These are phyloP conservation scores for Metarhizium humberi DNA, from an alignment of 2,329 filamentous ascomycete genomes.

Conservation along the genomic window DNA sequence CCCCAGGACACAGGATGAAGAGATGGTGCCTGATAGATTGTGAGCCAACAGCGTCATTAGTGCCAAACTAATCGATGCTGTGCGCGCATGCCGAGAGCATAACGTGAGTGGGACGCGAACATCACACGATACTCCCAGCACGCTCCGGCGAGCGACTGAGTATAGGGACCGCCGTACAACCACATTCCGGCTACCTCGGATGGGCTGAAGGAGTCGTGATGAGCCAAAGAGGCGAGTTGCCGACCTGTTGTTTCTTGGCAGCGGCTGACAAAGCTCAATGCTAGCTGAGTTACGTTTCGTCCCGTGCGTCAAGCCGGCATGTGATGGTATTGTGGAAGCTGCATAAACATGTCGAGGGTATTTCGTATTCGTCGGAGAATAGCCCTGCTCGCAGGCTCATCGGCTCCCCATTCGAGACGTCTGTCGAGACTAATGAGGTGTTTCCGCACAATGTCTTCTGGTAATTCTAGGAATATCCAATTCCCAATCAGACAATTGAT, in stretches of 20 bases:
- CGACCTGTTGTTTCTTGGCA: neutral
- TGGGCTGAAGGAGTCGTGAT: no score
- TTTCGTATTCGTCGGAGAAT: slow-evolving; percentile 14
- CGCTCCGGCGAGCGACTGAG: no score
- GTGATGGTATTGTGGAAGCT: slow-evolving; percentile 6
- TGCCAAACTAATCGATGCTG: no score
- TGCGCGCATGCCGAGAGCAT: no score
- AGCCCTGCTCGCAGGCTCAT: slow-evolving; percentile 13
- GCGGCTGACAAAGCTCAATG: neutral
- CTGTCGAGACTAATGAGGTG: slow-evolving; percentile 16
- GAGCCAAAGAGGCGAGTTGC: no score
- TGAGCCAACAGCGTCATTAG: no score
- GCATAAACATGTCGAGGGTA: slow-evolving; percentile 5
- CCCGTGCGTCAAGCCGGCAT: neutral
- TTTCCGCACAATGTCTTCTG: slow-evolving; percentile 18
- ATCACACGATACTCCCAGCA: no score
- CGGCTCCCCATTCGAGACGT: slow-evolving; percentile 21
- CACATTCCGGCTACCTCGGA: neutral
- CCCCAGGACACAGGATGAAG: no score
- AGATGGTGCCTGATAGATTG: no score
- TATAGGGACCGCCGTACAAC: no score
- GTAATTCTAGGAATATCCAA: slow-evolving; percentile 19
- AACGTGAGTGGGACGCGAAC: no score
- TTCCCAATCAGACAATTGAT: slow-evolving; percentile 20
- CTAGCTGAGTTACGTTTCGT: neutral